Conservation (phyloP, 2,329 filamentous ascomycete genomes). For the Grosmannia clavigera region DNA sequence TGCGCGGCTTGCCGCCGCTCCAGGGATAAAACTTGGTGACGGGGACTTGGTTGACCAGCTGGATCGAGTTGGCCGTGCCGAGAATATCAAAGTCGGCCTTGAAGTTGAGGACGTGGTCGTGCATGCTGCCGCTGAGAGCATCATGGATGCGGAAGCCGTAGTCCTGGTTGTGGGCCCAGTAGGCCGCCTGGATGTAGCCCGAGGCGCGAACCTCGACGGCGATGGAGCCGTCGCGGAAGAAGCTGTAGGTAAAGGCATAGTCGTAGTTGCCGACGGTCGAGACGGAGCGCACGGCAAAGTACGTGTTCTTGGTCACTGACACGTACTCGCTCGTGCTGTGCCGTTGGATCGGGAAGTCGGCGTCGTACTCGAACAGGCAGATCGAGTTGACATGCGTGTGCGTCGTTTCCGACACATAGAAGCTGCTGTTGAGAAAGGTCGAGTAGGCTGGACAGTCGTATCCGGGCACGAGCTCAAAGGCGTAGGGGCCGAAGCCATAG, state of each 20-base stretch:
- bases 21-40: constrained; percentile 29
- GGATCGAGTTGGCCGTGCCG: constrained; percentile 32
- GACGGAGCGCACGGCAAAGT: constrained; percentile 32
- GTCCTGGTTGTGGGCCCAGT: constrained; percentile 29
- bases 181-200: constrained; percentile 41
- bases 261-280: constrained; percentile 44
- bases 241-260: constrained; percentile 36
- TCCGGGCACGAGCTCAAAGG: constrained; percentile 31
- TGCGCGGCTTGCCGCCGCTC: constrained; percentile 31
- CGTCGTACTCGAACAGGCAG: constrained; percentile 42
- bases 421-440: constrained; percentile 35
- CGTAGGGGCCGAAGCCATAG: constrained; percentile 34
- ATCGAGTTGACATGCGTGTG: constrained; percentile 35
- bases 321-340: constrained; percentile 30
- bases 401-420: constrained; percentile 29
- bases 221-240: constrained; percentile 38
- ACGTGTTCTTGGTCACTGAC: constrained; percentile 32
- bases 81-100: constrained; percentile 41
- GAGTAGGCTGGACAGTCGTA: constrained; percentile 40
- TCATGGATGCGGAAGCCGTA: constrained; percentile 39
- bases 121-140: constrained; percentile 34
- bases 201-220: constrained; percentile 37
- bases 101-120: constrained; percentile 43
- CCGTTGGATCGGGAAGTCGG: constrained; percentile 35
- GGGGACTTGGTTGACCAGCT: constrained; percentile 22